These are phyloP conservation scores for Penicillium sp. DNA, from an alignment of 2,329 filamentous ascomycete species.

Conservation along the genomic window DNA sequence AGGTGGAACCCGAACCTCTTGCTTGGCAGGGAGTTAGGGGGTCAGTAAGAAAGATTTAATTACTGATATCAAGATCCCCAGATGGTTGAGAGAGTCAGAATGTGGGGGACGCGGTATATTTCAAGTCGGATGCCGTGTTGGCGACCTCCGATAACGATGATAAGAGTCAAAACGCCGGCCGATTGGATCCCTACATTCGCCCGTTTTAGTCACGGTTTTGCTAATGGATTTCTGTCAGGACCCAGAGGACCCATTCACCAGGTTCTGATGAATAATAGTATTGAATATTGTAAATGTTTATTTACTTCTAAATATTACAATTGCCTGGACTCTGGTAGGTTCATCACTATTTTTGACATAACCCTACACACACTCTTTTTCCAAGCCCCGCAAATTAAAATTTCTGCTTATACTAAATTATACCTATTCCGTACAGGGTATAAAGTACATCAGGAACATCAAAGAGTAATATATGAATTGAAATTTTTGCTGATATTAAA, in stretches of 20 bases:
- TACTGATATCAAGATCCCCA: not conserved
- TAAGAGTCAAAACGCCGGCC: slow-evolving; percentile 20
- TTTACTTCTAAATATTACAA: not conserved
- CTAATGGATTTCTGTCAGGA: slow-evolving; percentile 7
- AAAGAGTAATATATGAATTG: not conserved
- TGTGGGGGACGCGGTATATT: slow-evolving; percentile 18
- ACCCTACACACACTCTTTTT: not conserved
- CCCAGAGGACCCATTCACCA: not conserved
- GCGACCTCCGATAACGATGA: slow-evolving; percentile 17
- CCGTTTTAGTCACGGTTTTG: slow-evolving; percentile 25
- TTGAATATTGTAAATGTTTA: not conserved
- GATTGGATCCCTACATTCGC: slow-evolving; percentile 19
- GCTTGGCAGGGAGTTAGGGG: slow-evolving; percentile 13
- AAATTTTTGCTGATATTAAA: not conserved
- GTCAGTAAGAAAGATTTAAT: not conserved
- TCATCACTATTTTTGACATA: not conserved
- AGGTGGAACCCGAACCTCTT: slow-evolving; percentile 21
- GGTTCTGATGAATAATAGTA: not conserved
- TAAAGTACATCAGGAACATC: not conserved
- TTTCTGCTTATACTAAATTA: not conserved
- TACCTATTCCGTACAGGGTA: not conserved
- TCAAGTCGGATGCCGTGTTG: slow-evolving; percentile 5
- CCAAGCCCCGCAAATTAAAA: not conserved
- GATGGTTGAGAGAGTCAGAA: slow-evolving; percentile 9
- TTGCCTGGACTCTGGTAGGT: not conserved